Evolutionary conservation across 805 yeast genomes (phyloP).

Genomic region (Phaffomyces thermotolerans): DNA sequence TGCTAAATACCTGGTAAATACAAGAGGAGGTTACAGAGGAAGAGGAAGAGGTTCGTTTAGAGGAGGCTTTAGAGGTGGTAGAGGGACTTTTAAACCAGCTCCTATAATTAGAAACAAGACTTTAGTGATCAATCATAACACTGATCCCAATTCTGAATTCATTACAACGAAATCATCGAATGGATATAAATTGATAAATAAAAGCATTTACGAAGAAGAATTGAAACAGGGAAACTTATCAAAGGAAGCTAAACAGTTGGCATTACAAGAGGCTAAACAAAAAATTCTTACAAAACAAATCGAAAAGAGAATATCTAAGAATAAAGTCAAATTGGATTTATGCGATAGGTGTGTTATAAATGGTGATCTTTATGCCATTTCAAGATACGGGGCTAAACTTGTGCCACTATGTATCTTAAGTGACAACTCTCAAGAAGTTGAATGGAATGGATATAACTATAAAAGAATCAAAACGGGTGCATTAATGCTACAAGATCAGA

Average conservation of each 20-base stretch:
- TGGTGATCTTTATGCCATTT: constrained; percentile 37
- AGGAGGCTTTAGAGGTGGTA: neutral
- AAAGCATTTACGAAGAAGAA: constrained; percentile 29
- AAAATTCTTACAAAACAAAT: constrained; percentile 13
- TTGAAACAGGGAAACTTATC: constrained; percentile 16
- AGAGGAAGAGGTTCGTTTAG: constrained; percentile 11
- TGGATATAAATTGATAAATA: constrained; percentile 34
- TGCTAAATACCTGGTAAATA: neutral
- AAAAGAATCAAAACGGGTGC: constrained; percentile 24
- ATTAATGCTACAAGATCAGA: constrained; percentile 16
- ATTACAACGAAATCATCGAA: constrained; percentile 28
- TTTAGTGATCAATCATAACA: constrained; percentile 23
- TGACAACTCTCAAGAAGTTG: constrained; percentile 12
- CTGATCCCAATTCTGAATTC: constrained; percentile 18
- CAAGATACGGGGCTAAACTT: constrained; percentile 33
- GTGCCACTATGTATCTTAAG: constrained; percentile 28
- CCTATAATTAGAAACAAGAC: constrained; percentile 23
- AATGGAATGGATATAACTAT: constrained; percentile 30
- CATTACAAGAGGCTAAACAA: constrained; percentile 15
- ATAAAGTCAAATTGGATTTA: constrained; percentile 32
- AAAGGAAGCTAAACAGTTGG: constrained; percentile 19
- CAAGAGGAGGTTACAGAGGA: constrained; percentile 1
- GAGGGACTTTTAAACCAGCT: neutral
- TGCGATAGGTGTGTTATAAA: constrained; percentile 40
- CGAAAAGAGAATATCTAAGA: constrained; percentile 20